Evolutionary conservation across 129 eudicot genomes (phyloP), one percentile per base, ranked within the genome.

Genomic region (Chrysanthemum makinoi): DNA sequence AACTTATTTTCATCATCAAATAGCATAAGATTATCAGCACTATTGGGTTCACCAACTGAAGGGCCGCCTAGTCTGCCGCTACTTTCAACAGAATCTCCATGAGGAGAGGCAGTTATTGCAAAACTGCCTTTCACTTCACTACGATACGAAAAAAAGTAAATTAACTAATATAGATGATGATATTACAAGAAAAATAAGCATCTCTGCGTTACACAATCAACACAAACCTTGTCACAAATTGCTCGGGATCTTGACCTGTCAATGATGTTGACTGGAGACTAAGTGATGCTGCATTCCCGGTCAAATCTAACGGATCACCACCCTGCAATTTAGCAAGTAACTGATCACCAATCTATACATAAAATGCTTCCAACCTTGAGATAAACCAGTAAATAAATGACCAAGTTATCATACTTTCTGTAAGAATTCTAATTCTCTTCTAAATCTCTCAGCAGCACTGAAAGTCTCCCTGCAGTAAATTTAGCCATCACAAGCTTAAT

Each of bases 41-140:
- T 87, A 75, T 86, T 88, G 3, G 96, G 91, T 82, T 95, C 99
- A 81, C 80, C 79, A 70, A 75, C 80, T 35, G 80, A 68, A 80
- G 81, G 83, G 67, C 77, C 87, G 59, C 86, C 95, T 64, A 82
- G 75, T 73, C 90, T 81, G 63, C 91, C 99, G 79, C 97, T 88
- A 72, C 99, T 95, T 69, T 95, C 97, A 72, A 90, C 87, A 43
- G 99, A 95, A 86, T 95, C 97, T 74, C 97, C 99, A 77, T 80
- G 88, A 75, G 96, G 88, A 71, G 99, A 95, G 50, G 93, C 86
- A 76, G 95, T 82, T 74, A 80, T 16, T 11, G 88, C 88, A 84
- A 94, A 90, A 80, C 96, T 90, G 74, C 97, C 97, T 81, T 90
- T 90, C 69, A 83, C 91, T 86, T 90, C 97, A 84, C 99, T 95